Evolutionary conservation across 2,329 filamentous ascomycete genomes (phyloP), one percentile per base, ranked within the genome.

Genomic region (Alternaria ventricosa): DNA sequence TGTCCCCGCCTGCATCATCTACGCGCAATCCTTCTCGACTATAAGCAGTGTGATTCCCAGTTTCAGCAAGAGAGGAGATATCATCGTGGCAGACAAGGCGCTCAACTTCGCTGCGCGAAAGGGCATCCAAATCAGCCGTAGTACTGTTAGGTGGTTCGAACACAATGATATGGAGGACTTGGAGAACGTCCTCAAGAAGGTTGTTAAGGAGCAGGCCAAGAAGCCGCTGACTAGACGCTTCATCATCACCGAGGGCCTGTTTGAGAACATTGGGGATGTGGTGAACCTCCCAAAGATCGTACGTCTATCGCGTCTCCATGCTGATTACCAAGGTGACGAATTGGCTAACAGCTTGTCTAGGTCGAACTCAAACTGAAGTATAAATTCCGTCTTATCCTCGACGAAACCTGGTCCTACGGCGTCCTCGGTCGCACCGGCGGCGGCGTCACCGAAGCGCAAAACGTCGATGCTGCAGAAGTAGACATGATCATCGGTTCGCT

Each of bases 401-500:
- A 99, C 79, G 96, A 99, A 84, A 97, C 94, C 2, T 97, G 93
- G 91, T 97, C 94, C 1, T 99, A 98, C 78, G 96, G 95, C 64
- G 92, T 98, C 18, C 87, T 99, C 6, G 96, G 96, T 51, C 88
- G 94, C 65, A 97, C 93, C 25, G 96, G 96, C 20, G 90, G 94
- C 56, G 96, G 96, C 63, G 86, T 98, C 43, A 98, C 96, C 0
- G 96, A 99, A 83, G 93, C 95, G 6, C 96, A 98, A 77, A 97
- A 98, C 72, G 95, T 99, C 18, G 96, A 98, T 78, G 90, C 95
- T 0, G 89, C 91, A 10, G 92, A 97, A 77, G 90, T 99, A 54
- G 96, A 99, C 83, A 97, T 99, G 94, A 95, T 99, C 70, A 88
- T 98, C 56, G 96, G 96, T 46, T 97, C 93, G 36, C 88, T 99